Conservation (phyloP, 768 basidiomycete species). For the Tylopilus vinaceipallidus region DNA sequence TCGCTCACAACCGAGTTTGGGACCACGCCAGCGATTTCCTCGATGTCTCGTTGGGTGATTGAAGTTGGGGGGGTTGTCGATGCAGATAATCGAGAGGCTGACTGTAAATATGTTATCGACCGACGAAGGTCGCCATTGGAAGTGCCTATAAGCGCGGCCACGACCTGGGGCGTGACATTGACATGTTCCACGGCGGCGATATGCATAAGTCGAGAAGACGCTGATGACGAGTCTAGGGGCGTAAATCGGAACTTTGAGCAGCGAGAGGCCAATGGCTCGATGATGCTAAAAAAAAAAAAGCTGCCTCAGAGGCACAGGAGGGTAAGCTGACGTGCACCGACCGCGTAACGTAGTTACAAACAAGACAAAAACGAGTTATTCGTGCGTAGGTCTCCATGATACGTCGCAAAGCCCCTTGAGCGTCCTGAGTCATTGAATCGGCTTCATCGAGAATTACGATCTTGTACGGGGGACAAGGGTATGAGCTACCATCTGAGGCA, state of each 20-base stretch:
- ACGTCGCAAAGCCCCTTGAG: conserved; percentile 92
- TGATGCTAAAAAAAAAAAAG: conserved; percentile 61
- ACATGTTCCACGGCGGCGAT: conserved; percentile 81
- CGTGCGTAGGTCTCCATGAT: conserved; percentile 99
- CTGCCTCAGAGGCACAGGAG: conserved; percentile 1
- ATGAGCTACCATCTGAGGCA: conserved; percentile 76
- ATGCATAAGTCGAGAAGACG: conserved; percentile 68
- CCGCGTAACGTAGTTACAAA: conserved; percentile 99
- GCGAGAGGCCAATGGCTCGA: conserved; percentile 96
- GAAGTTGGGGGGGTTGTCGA: conserved; percentile 69
- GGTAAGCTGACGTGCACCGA: conserved; percentile 34
- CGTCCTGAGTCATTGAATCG: conserved; percentile 99
- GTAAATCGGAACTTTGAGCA: conserved; percentile 99
- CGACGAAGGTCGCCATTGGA: conserved; percentile 94
- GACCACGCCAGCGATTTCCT: conserved; percentile 96
- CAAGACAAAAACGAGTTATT: conserved; percentile 96
- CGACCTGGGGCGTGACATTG: conserved; percentile 51
- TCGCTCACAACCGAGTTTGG: conserved; percentile 68
- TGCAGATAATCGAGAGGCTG: conserved; percentile 83
- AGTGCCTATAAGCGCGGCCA: conserved; percentile 70
- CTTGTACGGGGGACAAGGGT: conserved; percentile 97
- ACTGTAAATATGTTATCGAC: conserved; percentile 96
- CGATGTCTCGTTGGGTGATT: conserved; percentile 77
- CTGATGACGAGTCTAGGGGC: conserved; percentile 78
- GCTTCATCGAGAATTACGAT: conserved; percentile 99